phyloP scores from a whole-genome alignment of 345 rosid genomes.

The Adansonia digitata region DNA sequence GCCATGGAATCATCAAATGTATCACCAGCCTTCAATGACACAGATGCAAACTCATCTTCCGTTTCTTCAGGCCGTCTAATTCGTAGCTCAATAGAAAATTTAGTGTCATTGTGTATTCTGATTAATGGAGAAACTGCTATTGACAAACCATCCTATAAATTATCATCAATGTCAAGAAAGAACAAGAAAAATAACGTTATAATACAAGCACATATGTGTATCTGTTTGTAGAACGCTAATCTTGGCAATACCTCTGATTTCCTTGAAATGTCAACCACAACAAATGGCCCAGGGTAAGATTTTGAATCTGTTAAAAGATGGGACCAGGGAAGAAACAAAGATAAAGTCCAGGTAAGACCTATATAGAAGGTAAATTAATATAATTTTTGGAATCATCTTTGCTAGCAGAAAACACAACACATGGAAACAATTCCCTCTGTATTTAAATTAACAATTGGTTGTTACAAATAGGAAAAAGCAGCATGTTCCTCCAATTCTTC shows the following conservation, averaged over 20 bases:
- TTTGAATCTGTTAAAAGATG: slow-evolving; percentile 57
- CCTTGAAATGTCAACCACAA: slow-evolving; percentile 67
- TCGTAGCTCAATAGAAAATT: slow-evolving; percentile 68
- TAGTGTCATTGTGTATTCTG: slow-evolving; percentile 80
- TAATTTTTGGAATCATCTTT: background rate
- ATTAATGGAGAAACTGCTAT: slow-evolving; percentile 77
- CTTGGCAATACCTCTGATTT: slow-evolving; percentile 54
- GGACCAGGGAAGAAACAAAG: background rate
- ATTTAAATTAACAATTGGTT: background rate
- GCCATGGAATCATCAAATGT: slow-evolving; percentile 82
- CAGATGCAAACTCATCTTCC: slow-evolving; percentile 51
- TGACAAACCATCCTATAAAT: slow-evolving; percentile 71
- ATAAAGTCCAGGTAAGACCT: background rate
- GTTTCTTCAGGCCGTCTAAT: slow-evolving; percentile 63
- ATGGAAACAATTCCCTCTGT: background rate
- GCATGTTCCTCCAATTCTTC: background rate
- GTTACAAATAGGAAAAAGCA: too few relatives aligned
- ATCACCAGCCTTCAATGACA: slow-evolving; percentile 65
- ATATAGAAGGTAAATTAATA: slow-evolving; percentile 2
- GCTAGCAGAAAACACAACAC: background rate
- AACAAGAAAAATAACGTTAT: background rate
- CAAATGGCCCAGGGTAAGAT: slow-evolving; percentile 82
- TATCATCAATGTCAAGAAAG: background rate
- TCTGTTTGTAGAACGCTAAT: background rate
- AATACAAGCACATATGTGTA: slow-evolving; percentile 10